These are phyloP conservation scores for Colletotrichum abscissum DNA, from an alignment of 2,329 filamentous ascomycete genomes.

Conservation along the genomic window DNA sequence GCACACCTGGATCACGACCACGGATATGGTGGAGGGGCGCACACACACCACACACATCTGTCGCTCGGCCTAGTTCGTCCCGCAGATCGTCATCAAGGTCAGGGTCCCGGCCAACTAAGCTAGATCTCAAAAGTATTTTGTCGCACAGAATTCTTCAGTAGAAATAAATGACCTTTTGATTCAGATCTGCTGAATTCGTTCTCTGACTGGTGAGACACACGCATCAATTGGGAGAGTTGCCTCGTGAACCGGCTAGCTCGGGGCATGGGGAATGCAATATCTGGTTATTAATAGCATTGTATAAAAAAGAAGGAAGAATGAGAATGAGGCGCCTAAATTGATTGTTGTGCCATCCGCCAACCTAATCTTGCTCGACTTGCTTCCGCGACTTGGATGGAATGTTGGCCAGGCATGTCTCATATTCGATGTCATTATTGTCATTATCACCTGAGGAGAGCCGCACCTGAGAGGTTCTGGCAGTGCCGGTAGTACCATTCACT, in stretches of 20 bases:
- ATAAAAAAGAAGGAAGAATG: background rate
- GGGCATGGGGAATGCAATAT: background rate
- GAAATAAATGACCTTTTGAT: background rate
- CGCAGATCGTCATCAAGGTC: constrained; percentile 8
- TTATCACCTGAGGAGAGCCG: background rate
- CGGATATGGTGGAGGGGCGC: background rate
- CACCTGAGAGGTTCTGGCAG: background rate
- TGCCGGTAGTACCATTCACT: background rate
- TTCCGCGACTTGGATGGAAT: constrained; percentile 2
- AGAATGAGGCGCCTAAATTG: background rate
- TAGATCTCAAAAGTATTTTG: background rate
- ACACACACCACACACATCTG: background rate
- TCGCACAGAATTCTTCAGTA: constrained; percentile 18
- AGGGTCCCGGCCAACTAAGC: background rate
- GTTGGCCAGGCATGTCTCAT: background rate
- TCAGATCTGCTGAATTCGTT: background rate
- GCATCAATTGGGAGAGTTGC: background rate
- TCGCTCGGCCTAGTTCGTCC: background rate
- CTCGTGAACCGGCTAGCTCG: background rate
- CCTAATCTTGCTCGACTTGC: background rate
- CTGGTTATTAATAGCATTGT: background rate
- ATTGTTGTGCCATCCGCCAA: background rate
- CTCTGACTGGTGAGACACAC: constrained; percentile 1
- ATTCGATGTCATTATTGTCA: background rate
- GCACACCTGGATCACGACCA: background rate